Base-by-base conservation (phyloP, 2,329 filamentous ascomycete species). In the Fusarium cyanostomum region DNA sequence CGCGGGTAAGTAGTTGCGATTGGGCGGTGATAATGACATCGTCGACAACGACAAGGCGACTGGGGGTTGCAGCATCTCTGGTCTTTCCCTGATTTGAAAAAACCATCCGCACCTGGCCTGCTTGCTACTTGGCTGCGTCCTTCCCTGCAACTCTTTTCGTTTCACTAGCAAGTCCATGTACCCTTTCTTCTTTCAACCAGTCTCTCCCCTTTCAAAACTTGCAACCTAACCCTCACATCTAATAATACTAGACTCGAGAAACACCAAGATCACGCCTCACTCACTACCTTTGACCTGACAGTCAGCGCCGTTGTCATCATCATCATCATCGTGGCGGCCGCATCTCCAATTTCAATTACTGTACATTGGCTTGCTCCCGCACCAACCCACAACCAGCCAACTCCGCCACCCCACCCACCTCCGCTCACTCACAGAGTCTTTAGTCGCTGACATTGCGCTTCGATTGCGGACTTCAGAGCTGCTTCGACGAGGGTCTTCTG, bases 331-430 rank as follows among this genome's bases (percentile, higher is more conserved):
- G 11, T 37, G 21, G 16, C 33, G 12, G 35, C 59, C 43, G 33
- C 21, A 18, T 35, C 21, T 15, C 13, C 42, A 45, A 45, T 24
- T 16, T 26, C 16, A 27, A 39, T 53, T 56, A 16, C 38, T 35
- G 31, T 26, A 53, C 41, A 51, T 34, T 39, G 33, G 35, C 59
- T 33, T 24, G 34, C 49, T 52, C 59, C 59, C 49, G 54, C 62
- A 65, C 62, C 62, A 55, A 62, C 30, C 44, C 59, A 53, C 57
- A 53, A 41, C 52, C 38, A 52, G 24, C 38, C 55, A 44, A 64
- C 62, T 65, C 62, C 62, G 62, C 62, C 62, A 59, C 62, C 62
- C 62, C 62, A 66, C 45, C 38, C 42, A 55, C 52, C 52, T 63
- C 62, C 62, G 62, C 54, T 39, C 44, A 66, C 48, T 62, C 61